Evolutionary conservation across 805 yeast genomes (phyloP).

Genomic region (Ascoidea rubescens): DNA sequence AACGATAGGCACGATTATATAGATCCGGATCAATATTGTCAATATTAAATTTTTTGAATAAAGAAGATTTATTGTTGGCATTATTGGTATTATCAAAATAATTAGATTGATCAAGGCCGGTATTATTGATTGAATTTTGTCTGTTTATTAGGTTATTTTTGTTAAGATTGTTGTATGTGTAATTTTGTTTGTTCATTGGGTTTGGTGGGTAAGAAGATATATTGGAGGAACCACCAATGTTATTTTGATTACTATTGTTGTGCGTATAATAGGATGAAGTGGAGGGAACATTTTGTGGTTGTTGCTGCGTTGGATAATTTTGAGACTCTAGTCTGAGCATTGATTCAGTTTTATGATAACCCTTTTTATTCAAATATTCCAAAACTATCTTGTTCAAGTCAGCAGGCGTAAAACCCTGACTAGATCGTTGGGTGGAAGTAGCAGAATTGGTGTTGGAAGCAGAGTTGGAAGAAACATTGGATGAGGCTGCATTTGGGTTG

Average conservation of each 20-base stretch:
- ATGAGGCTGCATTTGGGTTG: too few species aligned
- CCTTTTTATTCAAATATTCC: constrained; percentile 86
- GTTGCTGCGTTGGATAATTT: constrained; percentile 17
- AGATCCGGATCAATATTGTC: constrained; percentile 37
- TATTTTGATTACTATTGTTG: too few species aligned
- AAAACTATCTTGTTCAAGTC: constrained; percentile 86
- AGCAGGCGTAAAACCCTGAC: constrained; percentile 50
- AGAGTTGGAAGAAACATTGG: neutral
- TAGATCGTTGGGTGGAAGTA: neutral
- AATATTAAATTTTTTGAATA: too few species aligned
- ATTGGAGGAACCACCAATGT: neutral
- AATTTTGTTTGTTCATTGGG: neutral
- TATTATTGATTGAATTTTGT: neutral
- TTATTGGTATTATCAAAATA: neutral
- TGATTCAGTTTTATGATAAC: constrained; percentile 88
- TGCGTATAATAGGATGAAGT: neutral
- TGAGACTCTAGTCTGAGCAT: constrained; percentile 67
- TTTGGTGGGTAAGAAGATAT: neutral
- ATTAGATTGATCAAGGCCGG: neutral
- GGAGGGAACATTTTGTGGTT: constrained; percentile 8
- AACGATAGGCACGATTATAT: constrained; percentile 67
- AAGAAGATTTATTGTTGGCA: neutral
- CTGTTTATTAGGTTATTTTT: neutral
- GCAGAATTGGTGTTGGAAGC: neutral
- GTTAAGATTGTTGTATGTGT: neutral